Evolutionary conservation across 2,329 filamentous ascomycete species (phyloP), one percentile per base, ranked within the genome.

Genomic region (Botryotinia narcissicola): DNA sequence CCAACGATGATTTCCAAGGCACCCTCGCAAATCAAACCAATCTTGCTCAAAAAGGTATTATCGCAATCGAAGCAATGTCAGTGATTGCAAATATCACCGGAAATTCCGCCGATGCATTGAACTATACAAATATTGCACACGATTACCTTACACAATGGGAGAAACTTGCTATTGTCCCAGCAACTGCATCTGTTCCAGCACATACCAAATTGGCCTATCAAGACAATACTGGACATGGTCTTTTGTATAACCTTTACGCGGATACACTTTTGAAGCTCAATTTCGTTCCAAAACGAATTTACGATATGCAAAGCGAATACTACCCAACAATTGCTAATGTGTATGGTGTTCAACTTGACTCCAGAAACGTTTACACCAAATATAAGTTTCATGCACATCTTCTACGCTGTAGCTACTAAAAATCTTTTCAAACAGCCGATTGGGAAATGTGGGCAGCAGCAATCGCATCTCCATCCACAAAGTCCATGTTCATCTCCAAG

Each of bases 391-490:
- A 29, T 46, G 8, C n/a, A 22, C 9, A 16, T 51, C 48, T n/a
- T 29, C 54, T 20, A 14, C 9, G 5, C 40, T 35, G 2, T 40
- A 57, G 20, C 5, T 29, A 44, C 25, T 57, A 68, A 72, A 22
- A 20, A 35, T 44, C 40, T n/a, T 16, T 37, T 5, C 16, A 1
- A 25, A 61, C 20, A 78, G 76, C 78, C 0, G 94, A 97, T 84
- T 97, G 94, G 94, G 89, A 95, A 81, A 90, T 96, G 75, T 95
- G 94, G 83, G 88, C 89, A 8, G 94, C 94, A n/a, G 91, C 93
- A 18, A 91, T 95, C 14, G 87, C 92, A 0, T 87, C 87, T 63
- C 81, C 85, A 64, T 82, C 85, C 46, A 92, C 92, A 1, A 86
- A 90, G 70, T 82, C 85, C 14, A 86, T 90, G 80, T 92, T 97